Conservation (phyloP, 1,284 basidiomycete genomes). For the Heterobasidion parviporum region DNA sequence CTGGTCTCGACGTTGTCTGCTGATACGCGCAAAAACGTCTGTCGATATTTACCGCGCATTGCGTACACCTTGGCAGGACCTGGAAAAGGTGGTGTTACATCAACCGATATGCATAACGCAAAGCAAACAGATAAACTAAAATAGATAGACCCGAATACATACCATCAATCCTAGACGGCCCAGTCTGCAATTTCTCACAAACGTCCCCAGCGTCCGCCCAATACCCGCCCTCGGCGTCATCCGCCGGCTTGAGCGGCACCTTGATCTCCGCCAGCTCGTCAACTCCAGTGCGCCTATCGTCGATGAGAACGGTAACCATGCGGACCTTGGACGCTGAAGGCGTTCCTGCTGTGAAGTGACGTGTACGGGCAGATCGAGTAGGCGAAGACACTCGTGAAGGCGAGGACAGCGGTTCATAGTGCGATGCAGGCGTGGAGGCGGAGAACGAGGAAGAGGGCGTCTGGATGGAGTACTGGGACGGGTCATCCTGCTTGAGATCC, state of each 20-base stretch:
- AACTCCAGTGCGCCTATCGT: conserved; percentile 44
- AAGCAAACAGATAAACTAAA: background rate
- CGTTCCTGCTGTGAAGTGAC: background rate
- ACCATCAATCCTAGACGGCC: conserved; percentile 68
- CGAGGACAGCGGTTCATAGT: background rate
- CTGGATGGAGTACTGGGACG: background rate
- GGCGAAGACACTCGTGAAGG: background rate
- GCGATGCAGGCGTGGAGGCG: background rate
- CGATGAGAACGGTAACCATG: conserved; percentile 58
- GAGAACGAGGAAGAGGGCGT: background rate
- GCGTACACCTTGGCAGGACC: conserved; percentile 64
- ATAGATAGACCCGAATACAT: conserved; percentile 3
- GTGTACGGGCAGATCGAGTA: background rate
- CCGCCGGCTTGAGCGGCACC: conserved; percentile 40
- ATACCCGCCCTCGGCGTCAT: conserved; percentile 42
- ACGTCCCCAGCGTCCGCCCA: conserved; percentile 66
- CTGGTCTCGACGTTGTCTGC: conserved; percentile 27
- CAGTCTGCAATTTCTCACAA: conserved; percentile 45
- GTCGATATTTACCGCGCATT: conserved; percentile 60
- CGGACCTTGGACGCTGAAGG: conserved; percentile 14
- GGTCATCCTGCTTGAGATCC: background rate
- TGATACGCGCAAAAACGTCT: conserved; percentile 58
- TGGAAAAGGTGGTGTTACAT: conserved; percentile 15
- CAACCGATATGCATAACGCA: too few relatives aligned
- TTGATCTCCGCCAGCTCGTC: conserved; percentile 58